These are phyloP conservation scores for Saitozyma sp. DNA, from an alignment of 768 basidiomycete genomes.

Conservation along the genomic window DNA sequence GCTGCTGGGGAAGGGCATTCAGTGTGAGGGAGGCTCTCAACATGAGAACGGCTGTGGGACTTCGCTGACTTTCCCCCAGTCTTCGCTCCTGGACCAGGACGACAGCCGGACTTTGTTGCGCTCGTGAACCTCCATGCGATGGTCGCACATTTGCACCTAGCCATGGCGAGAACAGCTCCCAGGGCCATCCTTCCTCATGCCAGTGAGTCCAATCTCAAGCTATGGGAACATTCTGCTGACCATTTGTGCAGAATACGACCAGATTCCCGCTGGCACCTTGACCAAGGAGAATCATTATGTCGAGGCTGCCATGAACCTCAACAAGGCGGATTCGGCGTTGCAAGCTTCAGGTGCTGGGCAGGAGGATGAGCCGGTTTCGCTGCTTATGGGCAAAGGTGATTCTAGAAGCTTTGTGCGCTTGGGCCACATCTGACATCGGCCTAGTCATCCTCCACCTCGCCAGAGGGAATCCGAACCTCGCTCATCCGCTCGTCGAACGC, in stretches of 20 bases:
- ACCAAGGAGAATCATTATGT: conserved; percentile 38
- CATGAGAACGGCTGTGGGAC: not conserved
- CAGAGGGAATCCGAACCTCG: conserved; percentile 76
- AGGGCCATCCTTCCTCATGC: conserved; percentile 72
- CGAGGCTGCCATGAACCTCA: conserved; percentile 63
- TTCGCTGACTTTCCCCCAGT: conserved; percentile 12
- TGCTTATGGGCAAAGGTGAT: conserved; percentile 43
- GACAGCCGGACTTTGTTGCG: conserved; percentile 52
- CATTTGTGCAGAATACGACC: conserved; percentile 41
- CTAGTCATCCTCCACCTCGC: conserved; percentile 80
- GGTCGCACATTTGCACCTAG: conserved; percentile 80
- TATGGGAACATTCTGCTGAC: not conserved
- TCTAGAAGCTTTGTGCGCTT: not conserved
- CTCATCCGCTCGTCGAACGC: conserved; percentile 74
- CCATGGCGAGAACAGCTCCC: conserved; percentile 77
- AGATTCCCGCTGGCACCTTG: conserved; percentile 22
- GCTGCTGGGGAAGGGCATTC: conserved; percentile 63
- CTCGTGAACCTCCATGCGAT: conserved; percentile 75
- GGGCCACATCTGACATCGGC: conserved; percentile 1
- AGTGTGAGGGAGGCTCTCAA: conserved; percentile 37
- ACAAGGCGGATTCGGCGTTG: conserved; percentile 48
- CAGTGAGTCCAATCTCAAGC: conserved; percentile 58
- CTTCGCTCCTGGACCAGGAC: conserved; percentile 53
- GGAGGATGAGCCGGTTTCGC: conserved; percentile 53
- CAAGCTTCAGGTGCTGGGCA: conserved; percentile 67